Conservation (phyloP, 495 filamentous ascomycete species). For the Tuber umbilicatum region DNA sequence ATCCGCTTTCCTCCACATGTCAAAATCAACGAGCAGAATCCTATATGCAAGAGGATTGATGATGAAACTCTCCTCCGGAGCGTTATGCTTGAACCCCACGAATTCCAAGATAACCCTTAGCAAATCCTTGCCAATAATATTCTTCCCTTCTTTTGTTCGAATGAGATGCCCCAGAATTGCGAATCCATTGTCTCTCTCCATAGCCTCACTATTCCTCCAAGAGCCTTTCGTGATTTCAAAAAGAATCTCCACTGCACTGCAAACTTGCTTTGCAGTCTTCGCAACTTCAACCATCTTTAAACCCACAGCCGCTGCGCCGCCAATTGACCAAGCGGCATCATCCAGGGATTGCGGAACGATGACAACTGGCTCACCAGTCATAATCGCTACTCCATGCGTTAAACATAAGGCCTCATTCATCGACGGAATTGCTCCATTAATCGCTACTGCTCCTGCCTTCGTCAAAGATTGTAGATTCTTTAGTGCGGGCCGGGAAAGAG, state of each 20-base stretch:
- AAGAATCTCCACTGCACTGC: constrained; percentile 73
- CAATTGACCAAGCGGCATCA: constrained; percentile 85
- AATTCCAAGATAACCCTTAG: constrained; percentile 73
- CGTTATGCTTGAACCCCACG: constrained; percentile 71
- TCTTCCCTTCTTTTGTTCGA: constrained; percentile 43
- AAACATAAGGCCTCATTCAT: constrained; percentile 80
- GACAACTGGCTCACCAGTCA: constrained; percentile 80
- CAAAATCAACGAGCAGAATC: constrained; percentile 81
- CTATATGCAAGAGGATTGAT: constrained; percentile 92
- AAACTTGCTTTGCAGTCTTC: constrained; percentile 56
- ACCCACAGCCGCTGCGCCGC: constrained; percentile 75
- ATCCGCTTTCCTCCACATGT: constrained; percentile 78
- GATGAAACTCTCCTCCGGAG: constrained; percentile 65
- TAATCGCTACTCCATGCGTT: constrained; percentile 67
- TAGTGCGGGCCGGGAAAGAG: constrained; percentile 65
- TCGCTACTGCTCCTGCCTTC: constrained; percentile 66
- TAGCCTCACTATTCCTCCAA: constrained; percentile 97
- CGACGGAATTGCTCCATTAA: constrained; percentile 81
- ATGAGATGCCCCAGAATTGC: constrained; percentile 61
- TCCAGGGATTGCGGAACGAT: constrained; percentile 74
- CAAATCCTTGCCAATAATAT: constrained; percentile 48
- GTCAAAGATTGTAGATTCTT: constrained; percentile 66
- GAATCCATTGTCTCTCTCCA: constrained; percentile 94
- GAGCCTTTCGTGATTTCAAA: constrained; percentile 76
- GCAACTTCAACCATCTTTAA: constrained; percentile 77